A percentile compares a stretch with the other conserved stretches of the same genome.
phyloP scores from a whole-genome alignment of 2,329 filamentous ascomycete genomes.

The Neofusicoccum sp. region DNA sequence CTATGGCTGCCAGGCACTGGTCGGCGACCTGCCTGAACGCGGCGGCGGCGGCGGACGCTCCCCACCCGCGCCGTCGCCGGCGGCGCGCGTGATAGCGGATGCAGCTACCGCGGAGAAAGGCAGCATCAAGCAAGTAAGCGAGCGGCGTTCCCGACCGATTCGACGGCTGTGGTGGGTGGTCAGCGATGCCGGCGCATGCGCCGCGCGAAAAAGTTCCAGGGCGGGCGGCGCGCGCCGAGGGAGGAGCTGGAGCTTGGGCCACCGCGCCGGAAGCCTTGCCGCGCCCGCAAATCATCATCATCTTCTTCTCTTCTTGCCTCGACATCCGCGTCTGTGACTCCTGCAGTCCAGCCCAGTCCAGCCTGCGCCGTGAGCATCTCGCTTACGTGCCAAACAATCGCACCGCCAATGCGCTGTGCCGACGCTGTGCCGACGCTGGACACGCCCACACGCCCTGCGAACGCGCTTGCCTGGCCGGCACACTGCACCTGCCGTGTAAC shows the following conservation, averaged over 20 bases:
- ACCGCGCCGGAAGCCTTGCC: too few relatives aligned
- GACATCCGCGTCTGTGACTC: too few relatives aligned
- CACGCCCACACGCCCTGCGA: too few relatives aligned
- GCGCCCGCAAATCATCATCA: not conserved
- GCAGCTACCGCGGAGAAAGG: conserved; percentile 14
- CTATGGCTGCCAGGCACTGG: conserved; percentile 7
- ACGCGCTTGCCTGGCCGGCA: too few relatives aligned
- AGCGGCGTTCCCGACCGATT: not conserved
- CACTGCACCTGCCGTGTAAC: too few relatives aligned
- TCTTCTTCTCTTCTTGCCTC: not conserved
- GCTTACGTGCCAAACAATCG: too few relatives aligned
- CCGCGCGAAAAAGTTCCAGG: not conserved
- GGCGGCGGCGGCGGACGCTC: not conserved
- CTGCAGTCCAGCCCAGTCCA: too few relatives aligned
- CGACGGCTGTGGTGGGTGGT: not conserved
- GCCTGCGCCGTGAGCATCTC: too few relatives aligned
- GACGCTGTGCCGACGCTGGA: too few relatives aligned
- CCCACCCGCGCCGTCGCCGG: not conserved
- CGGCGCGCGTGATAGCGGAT: conserved; percentile 5
- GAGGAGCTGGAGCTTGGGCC: not conserved
- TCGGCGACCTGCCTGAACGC: not conserved
- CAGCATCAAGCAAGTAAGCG: not conserved
- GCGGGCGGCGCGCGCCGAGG: not conserved
- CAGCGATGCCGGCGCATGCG: not conserved
- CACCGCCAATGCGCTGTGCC: too few relatives aligned